These are phyloP conservation scores for Ceratocystis cubensis DNA, from an alignment of 2,329 filamentous ascomycete genomes.

Conservation along the genomic window DNA sequence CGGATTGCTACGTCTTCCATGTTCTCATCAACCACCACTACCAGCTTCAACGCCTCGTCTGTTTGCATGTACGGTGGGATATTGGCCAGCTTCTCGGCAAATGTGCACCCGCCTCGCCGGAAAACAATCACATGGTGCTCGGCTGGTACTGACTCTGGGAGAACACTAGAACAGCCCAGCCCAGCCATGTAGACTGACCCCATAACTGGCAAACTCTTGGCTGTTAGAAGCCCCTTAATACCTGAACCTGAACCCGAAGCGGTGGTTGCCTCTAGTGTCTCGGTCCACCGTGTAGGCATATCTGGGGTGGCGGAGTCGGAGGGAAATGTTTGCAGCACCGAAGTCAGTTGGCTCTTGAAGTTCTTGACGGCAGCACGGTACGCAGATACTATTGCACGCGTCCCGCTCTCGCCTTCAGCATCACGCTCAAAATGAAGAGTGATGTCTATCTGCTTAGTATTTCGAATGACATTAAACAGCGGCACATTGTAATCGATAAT, in stretches of 20 bases:
- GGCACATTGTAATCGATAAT: slow-evolving; percentile 68
- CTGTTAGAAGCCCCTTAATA: slow-evolving; percentile 45
- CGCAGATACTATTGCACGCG: slow-evolving; percentile 20
- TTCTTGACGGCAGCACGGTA: slow-evolving; percentile 22
- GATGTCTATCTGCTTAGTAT: slow-evolving; percentile 60
- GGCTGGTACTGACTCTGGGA: slow-evolving; percentile 39
- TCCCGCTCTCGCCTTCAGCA: slow-evolving; percentile 16
- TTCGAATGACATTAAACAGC: slow-evolving; percentile 67
- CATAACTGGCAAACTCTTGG: slow-evolving; percentile 30
- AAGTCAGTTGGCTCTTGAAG: slow-evolving; percentile 21
- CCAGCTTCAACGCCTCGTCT: slow-evolving; percentile 56
- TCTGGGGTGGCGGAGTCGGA: slow-evolving; percentile 11
- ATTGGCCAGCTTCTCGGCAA: slow-evolving; percentile 68
- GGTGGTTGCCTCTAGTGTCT: slow-evolving; percentile 14
- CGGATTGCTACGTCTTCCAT: slow-evolving; percentile 31
- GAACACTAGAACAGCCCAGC: slow-evolving; percentile 49
- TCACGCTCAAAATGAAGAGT: slow-evolving; percentile 38
- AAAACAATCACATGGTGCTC: slow-evolving; percentile 69
- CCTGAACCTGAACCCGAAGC: slow-evolving; percentile 42
- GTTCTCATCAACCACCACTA: slow-evolving; percentile 53
- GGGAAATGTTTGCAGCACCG: slow-evolving; percentile 20
- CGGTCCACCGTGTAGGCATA: slow-evolving; percentile 12
- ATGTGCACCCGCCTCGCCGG: slow-evolving; percentile 70
- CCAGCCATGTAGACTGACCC: slow-evolving; percentile 55
- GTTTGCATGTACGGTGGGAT: slow-evolving; percentile 63